Evolutionary conservation across 2,329 filamentous ascomycete species (phyloP), one percentile per base, ranked within the genome.

Genomic region (Exophiala viscosa): DNA sequence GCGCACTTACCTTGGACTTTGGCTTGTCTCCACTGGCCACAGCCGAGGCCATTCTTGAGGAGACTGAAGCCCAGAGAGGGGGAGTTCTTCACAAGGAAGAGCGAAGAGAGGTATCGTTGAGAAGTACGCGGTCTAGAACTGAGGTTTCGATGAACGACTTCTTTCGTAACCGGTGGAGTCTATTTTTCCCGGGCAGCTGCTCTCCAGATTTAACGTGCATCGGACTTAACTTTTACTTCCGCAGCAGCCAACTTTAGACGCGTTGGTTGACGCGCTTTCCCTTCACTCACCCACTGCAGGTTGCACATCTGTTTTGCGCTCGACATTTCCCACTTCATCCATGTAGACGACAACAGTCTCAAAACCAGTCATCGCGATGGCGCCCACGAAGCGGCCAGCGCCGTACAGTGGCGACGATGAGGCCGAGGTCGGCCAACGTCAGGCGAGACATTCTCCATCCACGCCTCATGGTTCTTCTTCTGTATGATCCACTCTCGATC

Each of bases 21-120:
- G 36, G 32, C 46, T 40, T 48, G 40, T 52, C 52, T 34, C 48
- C 56, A 51, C 50, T 48, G 38, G 49, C 49, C 23, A 38, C 28
- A 38, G 49, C 46, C 33, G 56, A 34, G 40, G 56, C 56, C 56
- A 58, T 58, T 39, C 18, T 55, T 23, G 9, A 18, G 13, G 23
- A 13, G 40, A 42, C 7, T 23, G 28, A 31, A 9, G 7, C 40
- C 17, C 20, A 28, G 28, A n/a, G 17, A 28, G 7, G 8, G 28
- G 14, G 17, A 42, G 4, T 18, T 42, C 40, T 23, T 42, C 23
- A 3, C 23, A 7, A 28, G 40, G 13, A 28, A 20, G 40, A 14
- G 6, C 3, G 7, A 15, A 9, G 5, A 10, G 5, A 13, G 10
- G 34, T 36, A 15, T 5, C 3, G 14, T 36, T 36, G 5, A 5